phyloP scores from a whole-genome alignment of 1,139 yeast species.

The Debaryomyces psychrophilus region DNA sequence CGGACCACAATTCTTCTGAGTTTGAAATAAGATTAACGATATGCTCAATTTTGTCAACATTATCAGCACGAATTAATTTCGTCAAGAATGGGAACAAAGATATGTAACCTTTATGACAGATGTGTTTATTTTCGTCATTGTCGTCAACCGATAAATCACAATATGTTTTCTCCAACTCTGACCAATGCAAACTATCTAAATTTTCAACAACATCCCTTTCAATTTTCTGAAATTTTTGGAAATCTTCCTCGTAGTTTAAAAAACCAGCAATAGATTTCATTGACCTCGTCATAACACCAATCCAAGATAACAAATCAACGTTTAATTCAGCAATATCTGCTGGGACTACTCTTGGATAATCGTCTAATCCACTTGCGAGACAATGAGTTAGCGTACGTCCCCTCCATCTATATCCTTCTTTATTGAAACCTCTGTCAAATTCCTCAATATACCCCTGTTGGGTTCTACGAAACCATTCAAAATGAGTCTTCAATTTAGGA shows the following conservation, averaged over 20 bases:
- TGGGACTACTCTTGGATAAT: conserved; percentile 83
- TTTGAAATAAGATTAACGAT: conserved; percentile 63
- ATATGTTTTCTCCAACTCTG: conserved; percentile 61
- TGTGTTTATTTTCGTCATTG: conserved; percentile 63
- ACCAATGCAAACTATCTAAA: conserved; percentile 81
- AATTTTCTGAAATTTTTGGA: conserved; percentile 49
- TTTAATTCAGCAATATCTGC: conserved; percentile 90
- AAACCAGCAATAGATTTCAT: conserved; percentile 74
- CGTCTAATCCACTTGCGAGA: conserved; percentile 93
- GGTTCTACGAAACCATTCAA: conserved; percentile 81
- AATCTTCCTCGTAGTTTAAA: conserved; percentile 63
- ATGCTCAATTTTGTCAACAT: conserved; percentile 51
- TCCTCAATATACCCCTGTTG: conserved; percentile 79
- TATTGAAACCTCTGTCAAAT: conserved; percentile 61
- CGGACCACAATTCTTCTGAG: conserved; percentile 76
- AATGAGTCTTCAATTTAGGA: conserved; percentile 77
- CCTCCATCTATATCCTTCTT: conserved; percentile 89
- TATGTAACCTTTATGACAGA: conserved; percentile 88
- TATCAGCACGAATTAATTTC: conserved; percentile 58
- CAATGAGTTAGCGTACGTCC: conserved; percentile 88
- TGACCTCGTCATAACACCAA: conserved; percentile 87
- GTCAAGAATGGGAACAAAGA: conserved; percentile 84
- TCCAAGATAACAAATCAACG: conserved; percentile 90
- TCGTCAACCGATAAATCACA: conserved; percentile 85
- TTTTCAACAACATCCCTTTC: conserved; percentile 63